Conservation (phyloP, 345 rosid species). For the Balakata baccata region DNA sequence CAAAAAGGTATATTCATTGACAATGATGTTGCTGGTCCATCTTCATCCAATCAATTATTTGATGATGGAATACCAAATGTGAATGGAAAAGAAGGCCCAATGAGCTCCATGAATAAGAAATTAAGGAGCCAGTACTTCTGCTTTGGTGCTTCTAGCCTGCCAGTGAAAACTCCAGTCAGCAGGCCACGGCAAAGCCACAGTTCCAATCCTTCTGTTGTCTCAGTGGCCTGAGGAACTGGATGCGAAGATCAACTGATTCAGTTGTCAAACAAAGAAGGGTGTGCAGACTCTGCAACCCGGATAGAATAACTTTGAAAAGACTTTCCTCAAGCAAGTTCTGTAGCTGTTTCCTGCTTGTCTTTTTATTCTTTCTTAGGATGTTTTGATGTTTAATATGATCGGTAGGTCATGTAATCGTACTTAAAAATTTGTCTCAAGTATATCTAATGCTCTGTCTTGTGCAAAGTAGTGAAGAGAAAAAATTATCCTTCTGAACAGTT, state of each 20-base stretch:
- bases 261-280: background rate
- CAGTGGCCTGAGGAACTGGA: constrained; percentile 36
- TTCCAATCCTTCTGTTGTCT: constrained; percentile 38
- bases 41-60: constrained; percentile 32
- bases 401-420: constrained; percentile 20
- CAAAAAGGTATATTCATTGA: constrained; percentile 54
- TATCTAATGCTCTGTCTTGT: constrained; percentile 14
- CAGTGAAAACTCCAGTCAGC: constrained; percentile 44
- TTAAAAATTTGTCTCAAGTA: constrained; percentile 13
- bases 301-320: background rate
- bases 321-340: constrained; percentile 12
- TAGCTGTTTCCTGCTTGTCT: background rate
- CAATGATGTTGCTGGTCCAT: constrained; percentile 46
- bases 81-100: constrained; percentile 38
- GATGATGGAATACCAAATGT: constrained; percentile 34
- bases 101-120: constrained; percentile 28
- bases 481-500: constrained; percentile 4
- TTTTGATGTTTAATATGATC: constrained; percentile 18
- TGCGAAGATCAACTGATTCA: background rate
- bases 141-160: constrained; percentile 52
- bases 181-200: constrained; percentile 39
- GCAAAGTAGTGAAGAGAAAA: constrained; percentile 10
- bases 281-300: background rate
- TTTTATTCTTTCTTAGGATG: background rate
- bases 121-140: constrained; percentile 65